phyloP scores from a whole-genome alignment of 2,329 filamentous ascomycete species.

The Chrysoporthe deuterocubensis region DNA sequence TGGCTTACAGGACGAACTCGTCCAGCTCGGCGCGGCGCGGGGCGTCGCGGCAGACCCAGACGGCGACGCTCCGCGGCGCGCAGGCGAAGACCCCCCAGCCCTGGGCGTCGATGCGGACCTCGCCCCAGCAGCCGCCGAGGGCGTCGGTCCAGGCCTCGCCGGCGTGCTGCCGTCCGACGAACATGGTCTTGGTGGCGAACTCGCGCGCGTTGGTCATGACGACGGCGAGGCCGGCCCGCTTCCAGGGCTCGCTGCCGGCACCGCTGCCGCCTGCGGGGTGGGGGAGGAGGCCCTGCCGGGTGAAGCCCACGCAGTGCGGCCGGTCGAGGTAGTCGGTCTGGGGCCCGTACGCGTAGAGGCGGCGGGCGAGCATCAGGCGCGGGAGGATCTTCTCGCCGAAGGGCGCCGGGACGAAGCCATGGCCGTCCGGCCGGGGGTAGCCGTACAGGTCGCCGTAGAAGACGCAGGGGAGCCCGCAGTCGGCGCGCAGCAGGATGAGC shows the following conservation, averaged over 20 bases:
- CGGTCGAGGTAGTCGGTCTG: constrained; percentile 67
- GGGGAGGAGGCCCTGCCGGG: constrained; percentile 47
- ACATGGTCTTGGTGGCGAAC: constrained; percentile 59
- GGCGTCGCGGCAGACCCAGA: constrained; percentile 58
- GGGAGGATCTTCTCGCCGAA: constrained; percentile 57
- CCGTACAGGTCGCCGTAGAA: constrained; percentile 76
- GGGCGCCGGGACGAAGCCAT: constrained; percentile 40
- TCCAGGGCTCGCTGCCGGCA: constrained; percentile 38
- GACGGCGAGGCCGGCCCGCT: constrained; percentile 58
- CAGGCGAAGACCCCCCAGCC: constrained; percentile 65
- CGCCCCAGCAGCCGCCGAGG: constrained; percentile 55
- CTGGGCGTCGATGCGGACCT: constrained; percentile 61
- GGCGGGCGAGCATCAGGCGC: constrained; percentile 63
- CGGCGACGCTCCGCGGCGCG: constrained; percentile 56
- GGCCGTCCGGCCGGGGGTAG: constrained; percentile 54
- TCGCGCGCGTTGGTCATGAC: constrained; percentile 56
- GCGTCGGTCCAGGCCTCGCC: constrained; percentile 69
- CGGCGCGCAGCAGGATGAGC: constrained; percentile 64
- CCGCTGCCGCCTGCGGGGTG: constrained; percentile 42
- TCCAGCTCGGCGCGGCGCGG: constrained; percentile 15
- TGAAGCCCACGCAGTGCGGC: constrained; percentile 63
- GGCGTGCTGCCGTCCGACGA: constrained; percentile 59
- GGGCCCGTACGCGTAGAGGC: constrained; percentile 68
- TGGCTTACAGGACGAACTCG: constrained; percentile 20
- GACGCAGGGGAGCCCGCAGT: constrained; percentile 66